These are phyloP conservation scores for Neospermospora avenae DNA, from an alignment of 2,329 filamentous ascomycete species.

Conservation along the genomic window DNA sequence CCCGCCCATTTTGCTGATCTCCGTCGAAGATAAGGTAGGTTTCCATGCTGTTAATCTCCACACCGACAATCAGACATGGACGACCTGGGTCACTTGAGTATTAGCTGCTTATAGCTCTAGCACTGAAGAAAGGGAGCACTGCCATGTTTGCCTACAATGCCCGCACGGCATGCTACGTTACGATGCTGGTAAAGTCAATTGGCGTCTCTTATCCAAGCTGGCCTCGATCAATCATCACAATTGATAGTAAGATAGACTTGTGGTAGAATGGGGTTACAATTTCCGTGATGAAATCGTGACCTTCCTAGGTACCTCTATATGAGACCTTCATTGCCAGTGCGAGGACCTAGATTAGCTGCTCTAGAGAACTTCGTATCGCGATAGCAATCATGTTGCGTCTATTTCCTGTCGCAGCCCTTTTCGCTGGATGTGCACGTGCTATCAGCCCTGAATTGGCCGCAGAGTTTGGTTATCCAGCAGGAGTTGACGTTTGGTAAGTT, in stretches of 20 bases:
- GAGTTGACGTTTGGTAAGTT: slow-evolving; percentile 43
- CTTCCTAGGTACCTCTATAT: neutral
- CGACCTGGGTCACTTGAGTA: too few relatives aligned
- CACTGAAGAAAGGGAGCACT: too few relatives aligned
- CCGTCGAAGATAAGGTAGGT: neutral
- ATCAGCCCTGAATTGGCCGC: slow-evolving; percentile 21
- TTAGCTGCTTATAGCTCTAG: too few relatives aligned
- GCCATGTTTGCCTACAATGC: neutral
- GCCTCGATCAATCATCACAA: neutral
- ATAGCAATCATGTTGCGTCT: slow-evolving; percentile 1
- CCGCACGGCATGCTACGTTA: slow-evolving; percentile 1
- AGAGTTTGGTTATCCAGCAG: slow-evolving; percentile 39
- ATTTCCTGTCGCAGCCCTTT: neutral
- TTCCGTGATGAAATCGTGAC: neutral
- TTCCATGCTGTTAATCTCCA: neutral
- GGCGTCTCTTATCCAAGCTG: neutral
- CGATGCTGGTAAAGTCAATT: neutral
- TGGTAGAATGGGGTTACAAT: neutral
- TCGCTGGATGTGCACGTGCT: slow-evolving; percentile 3
- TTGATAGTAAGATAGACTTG: neutral
- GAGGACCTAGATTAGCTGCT: neutral
- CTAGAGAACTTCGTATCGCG: neutral
- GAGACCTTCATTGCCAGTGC: neutral
- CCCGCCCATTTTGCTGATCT: neutral
- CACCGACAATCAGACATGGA: neutral